A percentile compares a stretch with the other conserved stretches of the same genome.
Conservation (phyloP, 2,329 filamentous ascomycete species). For the Trichothecium roseum region DNA sequence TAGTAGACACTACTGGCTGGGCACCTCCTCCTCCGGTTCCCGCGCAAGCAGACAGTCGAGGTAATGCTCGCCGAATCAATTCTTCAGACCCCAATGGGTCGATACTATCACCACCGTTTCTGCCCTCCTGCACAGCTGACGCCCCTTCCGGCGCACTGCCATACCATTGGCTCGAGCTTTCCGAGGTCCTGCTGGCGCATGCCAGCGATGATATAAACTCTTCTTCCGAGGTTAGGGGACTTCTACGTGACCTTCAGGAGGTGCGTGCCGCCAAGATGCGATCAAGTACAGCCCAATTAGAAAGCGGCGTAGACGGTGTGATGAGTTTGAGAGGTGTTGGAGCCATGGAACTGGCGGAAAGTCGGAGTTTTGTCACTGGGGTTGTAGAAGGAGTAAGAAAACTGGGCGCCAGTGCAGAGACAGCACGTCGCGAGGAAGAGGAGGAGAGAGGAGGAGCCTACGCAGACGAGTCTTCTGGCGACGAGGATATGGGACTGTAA, state of each 20-base stretch:
- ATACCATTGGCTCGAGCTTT: constrained; percentile 91
- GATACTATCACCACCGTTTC: constrained; percentile 61
- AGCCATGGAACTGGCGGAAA: constrained; percentile 86
- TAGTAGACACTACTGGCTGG: constrained; percentile 60
- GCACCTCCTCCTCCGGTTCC: constrained; percentile 65
- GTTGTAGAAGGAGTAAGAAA: constrained; percentile 83
- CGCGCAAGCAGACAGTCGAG: constrained; percentile 34
- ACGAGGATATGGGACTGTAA: constrained; percentile 41
- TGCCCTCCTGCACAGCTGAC: constrained; percentile 61
- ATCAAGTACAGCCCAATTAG: constrained; percentile 60
- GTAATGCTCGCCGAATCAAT: constrained; percentile 26
- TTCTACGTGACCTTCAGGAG: constrained; percentile 76
- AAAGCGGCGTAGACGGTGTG: constrained; percentile 62
- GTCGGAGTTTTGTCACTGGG: constrained; percentile 69
- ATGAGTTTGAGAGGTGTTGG: constrained; percentile 65
- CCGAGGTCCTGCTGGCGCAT: constrained; percentile 76
- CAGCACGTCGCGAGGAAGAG: constrained; percentile 65
- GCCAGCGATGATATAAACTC: constrained; percentile 73
- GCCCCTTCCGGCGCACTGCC: constrained; percentile 64
- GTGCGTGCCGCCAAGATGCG: constrained; percentile 84
- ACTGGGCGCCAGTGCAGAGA: constrained; percentile 73
- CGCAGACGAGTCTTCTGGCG: constrained; percentile 50
- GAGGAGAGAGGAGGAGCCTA: constrained; percentile 52
- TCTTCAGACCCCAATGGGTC: constrained; percentile 14
- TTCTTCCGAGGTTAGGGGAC: constrained; percentile 60